phyloP scores from a whole-genome alignment of 2,329 filamentous ascomycete genomes.

The Pyricularia grisea region DNA sequence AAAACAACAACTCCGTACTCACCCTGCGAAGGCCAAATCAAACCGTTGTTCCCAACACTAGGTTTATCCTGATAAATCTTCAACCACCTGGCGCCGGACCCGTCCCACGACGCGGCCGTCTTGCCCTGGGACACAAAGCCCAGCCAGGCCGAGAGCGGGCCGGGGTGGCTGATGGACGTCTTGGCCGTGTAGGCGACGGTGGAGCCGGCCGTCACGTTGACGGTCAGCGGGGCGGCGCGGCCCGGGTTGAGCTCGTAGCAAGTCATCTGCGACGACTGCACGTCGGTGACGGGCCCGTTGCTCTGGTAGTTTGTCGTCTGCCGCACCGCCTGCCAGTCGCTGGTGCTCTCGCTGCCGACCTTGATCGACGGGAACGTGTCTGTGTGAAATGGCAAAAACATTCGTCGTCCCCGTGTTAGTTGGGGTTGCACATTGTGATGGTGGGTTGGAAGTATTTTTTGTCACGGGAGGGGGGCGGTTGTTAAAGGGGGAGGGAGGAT shows the following conservation, averaged over 20 bases:
- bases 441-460: neutral
- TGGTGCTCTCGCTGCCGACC: conserved; percentile 19
- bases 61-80: conserved; percentile 32
- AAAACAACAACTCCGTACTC: neutral
- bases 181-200: conserved; percentile 29
- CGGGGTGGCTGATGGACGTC: conserved; percentile 28
- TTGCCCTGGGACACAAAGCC: conserved; percentile 26
- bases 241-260: conserved; percentile 35
- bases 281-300: conserved; percentile 38
- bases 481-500: too few relatives aligned
- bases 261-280: conserved; percentile 35
- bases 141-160: conserved; percentile 29
- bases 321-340: conserved; percentile 36
- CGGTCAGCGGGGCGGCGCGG: conserved; percentile 28
- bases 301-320: conserved; percentile 39
- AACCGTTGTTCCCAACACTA: conserved; percentile 18
- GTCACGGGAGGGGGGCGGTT: neutral
- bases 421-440: too few relatives aligned
- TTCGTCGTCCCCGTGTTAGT: too few relatives aligned
- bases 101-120: conserved; percentile 26
- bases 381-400: conserved; percentile 11
- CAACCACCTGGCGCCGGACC: conserved; percentile 29
- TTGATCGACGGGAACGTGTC: conserved; percentile 32
- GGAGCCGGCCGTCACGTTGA: conserved; percentile 32
- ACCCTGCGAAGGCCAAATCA: conserved; percentile 28